Base-by-base conservation (phyloP, 192 early-diverging fungal species). In the Entrophospora sp. region DNA sequence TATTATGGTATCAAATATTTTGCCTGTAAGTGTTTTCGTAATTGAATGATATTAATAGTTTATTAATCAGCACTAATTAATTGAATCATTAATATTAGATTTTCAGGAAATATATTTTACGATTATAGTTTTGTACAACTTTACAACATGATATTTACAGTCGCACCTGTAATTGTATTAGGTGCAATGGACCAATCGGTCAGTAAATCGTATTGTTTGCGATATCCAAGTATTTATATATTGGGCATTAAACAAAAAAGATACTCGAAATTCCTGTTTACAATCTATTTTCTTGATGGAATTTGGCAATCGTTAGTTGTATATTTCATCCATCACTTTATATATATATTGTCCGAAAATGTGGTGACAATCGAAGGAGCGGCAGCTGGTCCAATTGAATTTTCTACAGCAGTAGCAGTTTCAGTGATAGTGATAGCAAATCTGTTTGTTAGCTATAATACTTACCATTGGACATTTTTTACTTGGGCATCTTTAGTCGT, bases 1-100 rank as follows among this genome's bases (percentile, higher is more conserved):
- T 90, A 0, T 88, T 98, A 57, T 96, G 93, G 93, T 93, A 82
- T 81, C 92, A 94, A 72, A 92, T 96, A 70, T 90, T 88, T 75
- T 88, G 85, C 77, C 88, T 86, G 83, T 92, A 66, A 55, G 59
- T 59, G 73, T 48, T 68, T 43, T 32, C 20, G 13, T 46, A 14
- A 3, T 1, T 24, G 31, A 14, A 20, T 53, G 9, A 28, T 1
- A 16, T 30, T 70, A 31, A 35, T 18, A 2, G 31, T 18, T 28
- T 38, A 18, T 53, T 5, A 7, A 34, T 25, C 24, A 5, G 20
- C 4, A 36, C 20, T 69, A 64, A 59, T 42, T 51, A 13, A 46
- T n/a, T 18, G 2, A 5, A 42, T 57, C 10, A 0, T 5, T 20
- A 52, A 36, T 10, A 28, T 46, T 66, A 75, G 69, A 13, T 92